These are phyloP conservation scores for Micractinium sp. DNA, from an alignment of 139 green algal species.

Conservation along the genomic window DNA sequence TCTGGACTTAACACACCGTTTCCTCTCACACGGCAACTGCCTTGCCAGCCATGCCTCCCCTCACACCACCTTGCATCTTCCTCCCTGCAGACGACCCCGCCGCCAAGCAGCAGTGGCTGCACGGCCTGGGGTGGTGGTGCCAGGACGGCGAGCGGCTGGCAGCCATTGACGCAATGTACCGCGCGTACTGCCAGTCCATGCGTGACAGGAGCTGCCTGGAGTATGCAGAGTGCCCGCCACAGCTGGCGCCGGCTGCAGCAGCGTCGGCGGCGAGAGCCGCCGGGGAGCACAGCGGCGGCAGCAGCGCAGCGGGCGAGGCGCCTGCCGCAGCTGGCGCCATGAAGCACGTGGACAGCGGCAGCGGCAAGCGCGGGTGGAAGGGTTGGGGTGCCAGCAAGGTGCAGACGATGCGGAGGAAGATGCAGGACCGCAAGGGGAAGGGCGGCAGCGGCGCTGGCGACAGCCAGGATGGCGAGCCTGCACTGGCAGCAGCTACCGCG, in stretches of 20 bases:
- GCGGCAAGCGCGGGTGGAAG: slow-evolving; percentile 20
- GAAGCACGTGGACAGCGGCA: background rate
- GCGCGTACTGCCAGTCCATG: slow-evolving; percentile 38
- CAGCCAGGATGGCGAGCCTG: background rate
- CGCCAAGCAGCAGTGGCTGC: slow-evolving; percentile 47
- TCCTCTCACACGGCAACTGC: background rate
- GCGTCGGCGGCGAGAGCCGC: background rate
- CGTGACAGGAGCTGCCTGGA: slow-evolving; percentile 2
- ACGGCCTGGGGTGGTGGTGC: slow-evolving; percentile 46
- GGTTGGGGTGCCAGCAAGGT: slow-evolving; percentile 30
- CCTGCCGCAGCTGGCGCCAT: background rate
- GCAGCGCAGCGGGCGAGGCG: background rate
- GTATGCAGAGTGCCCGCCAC: slow-evolving; percentile 1
- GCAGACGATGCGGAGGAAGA: slow-evolving; percentile 10
- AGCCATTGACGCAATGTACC: slow-evolving; percentile 34
- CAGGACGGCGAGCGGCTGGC: slow-evolving; percentile 16
- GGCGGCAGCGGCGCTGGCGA: background rate
- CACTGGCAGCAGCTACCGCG: too few relatives aligned
- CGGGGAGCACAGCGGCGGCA: background rate
- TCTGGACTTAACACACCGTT: background rate
- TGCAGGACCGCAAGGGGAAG: background rate
- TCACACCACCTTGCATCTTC: background rate
- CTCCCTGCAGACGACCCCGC: slow-evolving; percentile 29
- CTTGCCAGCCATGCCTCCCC: background rate
- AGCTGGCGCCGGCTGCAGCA: background rate